These are phyloP conservation scores for Ramalina peruviana DNA, from an alignment of 495 filamentous ascomycete genomes.

Conservation along the genomic window DNA sequence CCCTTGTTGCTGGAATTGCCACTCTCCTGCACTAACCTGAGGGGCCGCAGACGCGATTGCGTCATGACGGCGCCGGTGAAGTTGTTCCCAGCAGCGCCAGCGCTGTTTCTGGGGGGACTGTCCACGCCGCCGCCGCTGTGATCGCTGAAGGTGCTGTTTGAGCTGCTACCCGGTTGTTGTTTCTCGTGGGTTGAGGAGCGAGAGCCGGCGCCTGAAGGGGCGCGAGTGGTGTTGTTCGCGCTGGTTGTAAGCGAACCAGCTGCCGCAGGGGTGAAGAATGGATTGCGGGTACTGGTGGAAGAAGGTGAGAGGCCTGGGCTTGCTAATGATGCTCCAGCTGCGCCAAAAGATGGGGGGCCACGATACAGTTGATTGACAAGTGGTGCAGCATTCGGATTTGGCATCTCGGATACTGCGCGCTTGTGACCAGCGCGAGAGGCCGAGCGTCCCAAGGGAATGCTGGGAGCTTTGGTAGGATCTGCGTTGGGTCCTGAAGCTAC, in stretches of 20 bases:
- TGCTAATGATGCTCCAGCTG: slow-evolving; percentile 30
- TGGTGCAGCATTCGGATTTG: slow-evolving; percentile 42
- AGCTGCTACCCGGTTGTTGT: slow-evolving; percentile 28
- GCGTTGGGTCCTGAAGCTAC: slow-evolving; percentile 37
- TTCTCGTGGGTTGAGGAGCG: slow-evolving; percentile 17
- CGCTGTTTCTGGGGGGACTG: slow-evolving; percentile 39
- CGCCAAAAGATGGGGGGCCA: slow-evolving; percentile 40
- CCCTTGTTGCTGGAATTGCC: slow-evolving; percentile 10
- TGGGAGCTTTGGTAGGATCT: slow-evolving; percentile 70
- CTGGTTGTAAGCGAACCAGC: slow-evolving; percentile 16
- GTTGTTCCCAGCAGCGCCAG: slow-evolving; percentile 30
- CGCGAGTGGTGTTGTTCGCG: slow-evolving; percentile 28
- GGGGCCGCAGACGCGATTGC: slow-evolving; percentile 67
- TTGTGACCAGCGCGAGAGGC: slow-evolving; percentile 43
- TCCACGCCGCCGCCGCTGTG: slow-evolving; percentile 39
- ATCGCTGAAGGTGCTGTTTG: slow-evolving; percentile 47
- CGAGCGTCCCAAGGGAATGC: slow-evolving; percentile 60
- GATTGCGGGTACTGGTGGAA: slow-evolving; percentile 32
- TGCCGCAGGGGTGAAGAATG: slow-evolving; percentile 32
- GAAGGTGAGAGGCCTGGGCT: slow-evolving; percentile 29
- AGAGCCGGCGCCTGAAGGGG: slow-evolving; percentile 37
- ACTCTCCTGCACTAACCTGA: slow-evolving; percentile 71
- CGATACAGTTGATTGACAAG: slow-evolving; percentile 80
- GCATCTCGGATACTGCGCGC: slow-evolving; percentile 55
- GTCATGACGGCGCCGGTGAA: slow-evolving; percentile 46